These are phyloP conservation scores for Zoysia pacifica DNA, from an alignment of 176 grass and related monocot species.

Conservation along the genomic window DNA sequence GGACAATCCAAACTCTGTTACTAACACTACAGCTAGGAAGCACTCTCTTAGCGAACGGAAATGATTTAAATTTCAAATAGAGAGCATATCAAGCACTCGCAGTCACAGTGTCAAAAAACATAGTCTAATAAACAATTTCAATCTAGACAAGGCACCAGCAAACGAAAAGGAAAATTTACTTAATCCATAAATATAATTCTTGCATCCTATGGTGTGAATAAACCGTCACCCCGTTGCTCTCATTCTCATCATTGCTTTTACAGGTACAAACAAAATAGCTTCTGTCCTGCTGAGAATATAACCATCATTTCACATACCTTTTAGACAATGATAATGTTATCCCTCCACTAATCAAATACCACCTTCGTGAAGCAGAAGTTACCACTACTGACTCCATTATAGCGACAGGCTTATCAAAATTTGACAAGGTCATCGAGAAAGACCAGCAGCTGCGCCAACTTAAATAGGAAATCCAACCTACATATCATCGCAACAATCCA, in stretches of 20 bases:
- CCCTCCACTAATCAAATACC: constrained; percentile 4
- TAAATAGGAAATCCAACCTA: not conserved
- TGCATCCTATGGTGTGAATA: not conserved
- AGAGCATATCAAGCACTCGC: not conserved
- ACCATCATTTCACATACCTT: not conserved
- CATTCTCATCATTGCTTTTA: constrained; percentile 20
- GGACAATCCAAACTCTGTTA: not conserved
- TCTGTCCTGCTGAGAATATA: constrained; percentile 2
- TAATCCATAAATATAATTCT: constrained; percentile 6
- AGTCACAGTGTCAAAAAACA: no score
- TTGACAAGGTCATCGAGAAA: no score
- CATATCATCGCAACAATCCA: not conserved
- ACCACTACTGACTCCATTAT: not conserved
- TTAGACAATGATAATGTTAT: constrained; percentile 1
- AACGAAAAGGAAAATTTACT: not conserved
- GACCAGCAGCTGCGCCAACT: not conserved
- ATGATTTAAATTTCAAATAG: not conserved
- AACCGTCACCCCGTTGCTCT: constrained; percentile 13
- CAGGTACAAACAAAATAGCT: constrained; percentile 30
- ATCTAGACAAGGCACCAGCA: constrained; percentile 26
- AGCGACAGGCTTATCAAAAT: not conserved
- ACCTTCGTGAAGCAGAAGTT: constrained; percentile 5
- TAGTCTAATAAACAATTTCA: not conserved
- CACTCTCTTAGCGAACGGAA: not conserved
- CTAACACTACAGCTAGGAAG: not conserved